Evolutionary conservation across 2,329 filamentous ascomycete genomes (phyloP), one percentile per base, ranked within the genome.

Genomic region (Verticillium zaregamsianum): DNA sequence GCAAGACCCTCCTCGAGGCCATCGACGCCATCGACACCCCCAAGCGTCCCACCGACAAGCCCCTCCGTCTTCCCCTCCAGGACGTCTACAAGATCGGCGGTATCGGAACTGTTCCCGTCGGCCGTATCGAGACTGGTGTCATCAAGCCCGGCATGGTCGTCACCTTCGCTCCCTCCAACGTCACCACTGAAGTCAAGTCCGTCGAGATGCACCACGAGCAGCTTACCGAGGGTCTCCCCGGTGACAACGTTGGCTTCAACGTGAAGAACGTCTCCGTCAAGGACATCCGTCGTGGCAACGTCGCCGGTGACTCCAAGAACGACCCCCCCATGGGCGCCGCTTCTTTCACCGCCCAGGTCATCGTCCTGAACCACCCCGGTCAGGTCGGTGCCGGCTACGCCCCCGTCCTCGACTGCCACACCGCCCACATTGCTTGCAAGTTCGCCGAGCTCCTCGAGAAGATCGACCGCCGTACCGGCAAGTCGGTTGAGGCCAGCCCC

Each of bases 261-360:
- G 94, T 99, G 86, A 99, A 99, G 93, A 99, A 99, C 95, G 95
- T 99, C 77, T 98, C 95, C 82, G 95, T 99, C 86, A 99, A 99
- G 93, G 95, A 99, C 82, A 97, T 99, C 79, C 95, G 95, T 84
- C 95, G 95, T 96, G 95, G 95, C 79, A 98, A 99, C 90, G 95
- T 99, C 75, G 91, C 91, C 76, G 92, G 93, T 92, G 95, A 99
- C 92, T 94, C 92, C 89, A 99, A 99, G 93, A 96, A 96, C 87
- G 95, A 99, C 86, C 95, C 95, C 75, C 92, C 95, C 70, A 79
- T 83, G 79, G 95, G 86, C 76, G 88, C 87, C 77, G 93, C 94
- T 76, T 93, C 90, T 76, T 99, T 99, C 93, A 96, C 92, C 82
- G 95, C 95, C 79, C 95, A 99, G 90, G 95, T 99, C 86, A 99